These are phyloP conservation scores for Leccinum griseonigrum DNA, from an alignment of 1,284 basidiomycete genomes.

Conservation along the genomic window DNA sequence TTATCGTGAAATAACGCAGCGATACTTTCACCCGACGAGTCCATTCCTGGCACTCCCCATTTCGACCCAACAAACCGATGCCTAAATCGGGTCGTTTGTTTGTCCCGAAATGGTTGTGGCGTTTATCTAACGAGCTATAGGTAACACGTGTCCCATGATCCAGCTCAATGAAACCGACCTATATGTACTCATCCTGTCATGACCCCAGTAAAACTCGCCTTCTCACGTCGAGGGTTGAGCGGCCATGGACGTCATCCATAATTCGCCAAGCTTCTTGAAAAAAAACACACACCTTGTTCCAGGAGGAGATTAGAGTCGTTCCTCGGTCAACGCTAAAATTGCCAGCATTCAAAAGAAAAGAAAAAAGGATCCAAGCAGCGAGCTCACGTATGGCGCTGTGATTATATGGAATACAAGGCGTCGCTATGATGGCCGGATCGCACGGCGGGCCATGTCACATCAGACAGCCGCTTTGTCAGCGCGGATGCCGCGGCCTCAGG, in stretches of 20 bases:
- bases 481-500: not conserved
- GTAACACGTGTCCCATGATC: conserved; percentile 17
- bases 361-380: conserved; percentile 4
- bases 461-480: not conserved
- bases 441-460: not conserved
- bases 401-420: conserved; percentile 18
- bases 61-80: conserved; percentile 25
- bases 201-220: not conserved
- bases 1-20: conserved; percentile 19
- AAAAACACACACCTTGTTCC: not conserved
- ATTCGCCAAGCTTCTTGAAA: not conserved
- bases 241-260: conserved; percentile 3
- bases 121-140: not conserved
- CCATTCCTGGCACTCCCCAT: conserved; percentile 20
- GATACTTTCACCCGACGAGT: conserved; percentile 13
- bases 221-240: conserved; percentile 11
- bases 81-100: conserved; percentile 23
- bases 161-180: not conserved
- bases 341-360: not conserved
- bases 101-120: conserved; percentile 21
- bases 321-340: not conserved
- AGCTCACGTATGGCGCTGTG: not conserved
- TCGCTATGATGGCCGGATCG: conserved; percentile 2
- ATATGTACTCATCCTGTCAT: too few relatives aligned
- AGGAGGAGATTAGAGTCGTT: not conserved